A percentile compares a stretch with the other conserved stretches of the same genome.
These are phyloP conservation scores for Scedosporium minutisporum DNA, from an alignment of 2,329 filamentous ascomycete species.

Conservation along the genomic window DNA sequence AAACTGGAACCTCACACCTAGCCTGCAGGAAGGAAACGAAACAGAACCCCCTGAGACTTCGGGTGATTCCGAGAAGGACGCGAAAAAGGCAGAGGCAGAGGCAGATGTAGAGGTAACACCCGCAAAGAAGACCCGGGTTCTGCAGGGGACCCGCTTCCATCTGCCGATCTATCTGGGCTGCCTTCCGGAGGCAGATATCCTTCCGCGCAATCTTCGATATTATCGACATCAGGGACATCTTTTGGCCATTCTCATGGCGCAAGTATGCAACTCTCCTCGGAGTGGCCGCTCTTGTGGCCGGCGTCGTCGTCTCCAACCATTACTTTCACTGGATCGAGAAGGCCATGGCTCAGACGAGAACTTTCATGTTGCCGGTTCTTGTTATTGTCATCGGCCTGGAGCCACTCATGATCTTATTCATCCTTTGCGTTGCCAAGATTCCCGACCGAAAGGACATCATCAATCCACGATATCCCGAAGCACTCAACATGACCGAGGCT, in stretches of 20 bases:
- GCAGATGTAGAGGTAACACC: neutral
- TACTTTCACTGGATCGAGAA: conserved; percentile 1
- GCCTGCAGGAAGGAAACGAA: too few relatives aligned
- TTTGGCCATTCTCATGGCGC: conserved; percentile 1
- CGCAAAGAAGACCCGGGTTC: too few relatives aligned
- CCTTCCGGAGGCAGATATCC: neutral
- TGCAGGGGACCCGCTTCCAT: neutral
- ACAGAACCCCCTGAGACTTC: too few relatives aligned
- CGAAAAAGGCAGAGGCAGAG: neutral
- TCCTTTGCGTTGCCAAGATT: neutral
- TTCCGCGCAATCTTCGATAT: neutral
- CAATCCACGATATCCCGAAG: neutral
- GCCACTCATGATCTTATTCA: neutral
- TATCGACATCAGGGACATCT: neutral
- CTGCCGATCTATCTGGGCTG: neutral
- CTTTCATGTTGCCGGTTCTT: conserved; percentile 1
- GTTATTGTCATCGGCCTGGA: conserved; percentile 2
- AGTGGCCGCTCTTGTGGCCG: neutral
- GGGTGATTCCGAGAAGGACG: neutral
- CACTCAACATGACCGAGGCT: neutral
- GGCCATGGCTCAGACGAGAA: neutral
- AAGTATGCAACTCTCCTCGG: neutral
- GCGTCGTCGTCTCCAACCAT: neutral
- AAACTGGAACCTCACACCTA: neutral
- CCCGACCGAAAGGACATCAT: neutral